Conservation (phyloP, 768 basidiomycete species). For the Baorangia bicolor region DNA sequence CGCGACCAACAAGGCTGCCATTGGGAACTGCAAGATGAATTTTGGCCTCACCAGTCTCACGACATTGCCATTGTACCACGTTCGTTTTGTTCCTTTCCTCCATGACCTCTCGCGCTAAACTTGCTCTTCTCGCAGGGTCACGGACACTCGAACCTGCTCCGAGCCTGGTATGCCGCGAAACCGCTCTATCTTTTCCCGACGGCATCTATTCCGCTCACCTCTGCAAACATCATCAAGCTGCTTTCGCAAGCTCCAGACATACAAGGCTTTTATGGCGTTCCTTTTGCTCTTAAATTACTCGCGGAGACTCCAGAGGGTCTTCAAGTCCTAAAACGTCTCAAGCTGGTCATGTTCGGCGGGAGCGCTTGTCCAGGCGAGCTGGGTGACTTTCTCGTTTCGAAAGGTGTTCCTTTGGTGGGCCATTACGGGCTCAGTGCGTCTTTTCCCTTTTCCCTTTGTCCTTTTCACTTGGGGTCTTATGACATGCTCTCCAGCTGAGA, state of each 20-base stretch:
- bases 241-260: constrained; percentile 35
- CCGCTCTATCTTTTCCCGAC: constrained; percentile 45
- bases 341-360: constrained; percentile 52
- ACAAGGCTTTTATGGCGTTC: constrained; percentile 37
- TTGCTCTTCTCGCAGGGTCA: constrained; percentile 12
- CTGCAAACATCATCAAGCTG: constrained; percentile 41
- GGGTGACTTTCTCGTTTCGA: constrained; percentile 46
- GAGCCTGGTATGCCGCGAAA: constrained; percentile 43
- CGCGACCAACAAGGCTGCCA: constrained; percentile 35
- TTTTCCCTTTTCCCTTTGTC: not conserved
- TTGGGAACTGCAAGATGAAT: constrained; percentile 38
- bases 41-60: constrained; percentile 20
- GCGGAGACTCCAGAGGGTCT: constrained; percentile 49
- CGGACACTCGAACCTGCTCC: constrained; percentile 32
- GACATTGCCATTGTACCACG: constrained; percentile 35
- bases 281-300: constrained; percentile 43
- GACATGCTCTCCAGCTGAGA: constrained; percentile 19
- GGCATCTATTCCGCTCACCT: constrained; percentile 44
- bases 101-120: not conserved
- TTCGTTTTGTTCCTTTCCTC: constrained; percentile 12
- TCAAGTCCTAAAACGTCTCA: constrained; percentile 40
- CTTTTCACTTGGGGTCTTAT: not conserved
- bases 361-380: constrained; percentile 54
- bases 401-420: constrained; percentile 49
- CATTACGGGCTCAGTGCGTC: constrained; percentile 49